These are phyloP conservation scores for Zizania palustris DNA, from an alignment of 202 grass and related monocot genomes.

Conservation along the genomic window DNA sequence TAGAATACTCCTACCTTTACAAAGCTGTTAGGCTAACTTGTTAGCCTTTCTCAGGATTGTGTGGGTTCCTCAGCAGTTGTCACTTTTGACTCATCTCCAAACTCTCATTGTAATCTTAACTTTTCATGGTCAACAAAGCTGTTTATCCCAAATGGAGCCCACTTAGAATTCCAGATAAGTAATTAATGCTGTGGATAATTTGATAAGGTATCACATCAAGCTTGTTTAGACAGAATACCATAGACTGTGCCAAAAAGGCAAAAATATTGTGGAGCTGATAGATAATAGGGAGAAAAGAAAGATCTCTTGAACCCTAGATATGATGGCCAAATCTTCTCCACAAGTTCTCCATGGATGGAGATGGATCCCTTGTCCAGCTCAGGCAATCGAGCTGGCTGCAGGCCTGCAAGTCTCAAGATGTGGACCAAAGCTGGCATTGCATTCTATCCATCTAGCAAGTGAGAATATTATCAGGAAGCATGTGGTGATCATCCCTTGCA, in stretches of 20 bases:
- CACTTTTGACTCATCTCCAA: slow-evolving; percentile 35
- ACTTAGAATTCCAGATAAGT: neutral
- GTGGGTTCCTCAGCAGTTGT: slow-evolving; percentile 29
- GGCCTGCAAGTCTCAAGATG: slow-evolving; percentile 28
- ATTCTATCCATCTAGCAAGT: slow-evolving; percentile 31
- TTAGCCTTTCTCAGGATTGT: slow-evolving; percentile 28
- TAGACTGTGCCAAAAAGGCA: neutral
- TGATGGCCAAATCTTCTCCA: slow-evolving; percentile 30
- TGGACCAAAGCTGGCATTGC: slow-evolving; percentile 32
- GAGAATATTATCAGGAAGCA: slow-evolving; percentile 41
- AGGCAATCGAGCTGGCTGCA: slow-evolving; percentile 18
- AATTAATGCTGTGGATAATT: neutral
- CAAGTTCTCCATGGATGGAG: slow-evolving; percentile 31
- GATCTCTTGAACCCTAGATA: neutral
- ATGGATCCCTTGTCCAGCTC: slow-evolving; percentile 38
- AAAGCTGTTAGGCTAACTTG: slow-evolving; percentile 39
- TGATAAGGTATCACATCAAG: neutral
- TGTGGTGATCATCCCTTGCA: slow-evolving; percentile 25
- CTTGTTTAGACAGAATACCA: neutral
- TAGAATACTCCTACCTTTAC: slow-evolving; percentile 30
- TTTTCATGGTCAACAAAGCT: slow-evolving; percentile 32
- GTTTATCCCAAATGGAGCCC: slow-evolving; percentile 29
- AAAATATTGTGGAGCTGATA: neutral
- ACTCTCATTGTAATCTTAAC: slow-evolving; percentile 21
- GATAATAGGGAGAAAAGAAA: neutral